Evolutionary conservation across 495 filamentous ascomycete genomes (phyloP).

Genomic region (Neurospora sp.): DNA sequence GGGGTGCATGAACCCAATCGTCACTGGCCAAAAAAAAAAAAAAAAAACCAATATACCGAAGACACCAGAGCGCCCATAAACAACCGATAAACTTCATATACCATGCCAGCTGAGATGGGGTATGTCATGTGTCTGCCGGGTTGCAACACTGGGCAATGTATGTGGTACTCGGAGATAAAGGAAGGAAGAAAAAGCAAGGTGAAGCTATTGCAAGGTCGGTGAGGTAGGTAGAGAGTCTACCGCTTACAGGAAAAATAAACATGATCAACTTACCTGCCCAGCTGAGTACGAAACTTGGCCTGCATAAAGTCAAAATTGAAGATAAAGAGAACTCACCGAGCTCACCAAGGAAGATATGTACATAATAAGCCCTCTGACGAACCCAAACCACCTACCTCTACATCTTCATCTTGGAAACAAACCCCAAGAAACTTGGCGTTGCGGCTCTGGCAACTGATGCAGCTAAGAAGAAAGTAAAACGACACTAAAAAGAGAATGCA

Average conservation of each 20-base stretch:
- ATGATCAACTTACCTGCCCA: not conserved
- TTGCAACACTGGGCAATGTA: not conserved
- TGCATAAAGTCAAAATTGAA: not conserved
- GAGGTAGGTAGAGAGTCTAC: too few relatives aligned
- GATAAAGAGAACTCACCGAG: not conserved
- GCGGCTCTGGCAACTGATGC: not conserved
- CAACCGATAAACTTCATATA: not conserved
- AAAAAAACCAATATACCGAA: too few relatives aligned
- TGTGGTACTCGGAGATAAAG: not conserved
- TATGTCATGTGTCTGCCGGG: not conserved
- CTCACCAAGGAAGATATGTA: not conserved
- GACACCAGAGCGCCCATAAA: too few relatives aligned
- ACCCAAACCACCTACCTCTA: not conserved
- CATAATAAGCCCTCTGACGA: not conserved
- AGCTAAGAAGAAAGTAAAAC: not conserved
- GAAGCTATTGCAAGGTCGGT: not conserved
- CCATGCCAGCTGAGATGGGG: not conserved
- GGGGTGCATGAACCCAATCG: not conserved
- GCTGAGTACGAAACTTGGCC: not conserved
- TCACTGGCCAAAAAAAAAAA: too few relatives aligned
- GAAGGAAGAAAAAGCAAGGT: not conserved
- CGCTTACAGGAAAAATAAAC: too few relatives aligned
- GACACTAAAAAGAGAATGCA: not conserved
- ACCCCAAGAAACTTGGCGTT: not conserved
- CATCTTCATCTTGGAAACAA: not conserved